Evolutionary conservation across 2,329 filamentous ascomycete species (phyloP), one percentile per base, ranked within the genome.

Genomic region (Neofusicoccum sp.): DNA sequence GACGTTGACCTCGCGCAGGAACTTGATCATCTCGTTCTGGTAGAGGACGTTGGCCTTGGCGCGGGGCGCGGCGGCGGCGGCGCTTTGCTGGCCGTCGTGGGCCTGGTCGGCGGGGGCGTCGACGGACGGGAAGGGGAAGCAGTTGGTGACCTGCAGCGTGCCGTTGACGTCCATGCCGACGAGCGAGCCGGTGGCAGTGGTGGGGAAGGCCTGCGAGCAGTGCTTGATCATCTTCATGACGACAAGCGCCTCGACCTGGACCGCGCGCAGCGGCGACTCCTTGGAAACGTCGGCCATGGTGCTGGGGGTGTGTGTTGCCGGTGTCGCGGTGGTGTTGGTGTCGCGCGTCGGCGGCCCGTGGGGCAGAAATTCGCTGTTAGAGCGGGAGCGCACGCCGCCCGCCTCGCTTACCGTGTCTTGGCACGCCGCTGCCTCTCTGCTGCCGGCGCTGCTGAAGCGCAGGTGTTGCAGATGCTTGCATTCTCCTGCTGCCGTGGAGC

Each of bases 151-250:
- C 81, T 98, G 89, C 66, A 98, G 87, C 65, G 88, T 84, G 68
- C 87, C 87, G 68, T 90, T 87, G 72, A 87, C 86, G 79, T 98
- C 94, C 91, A 98, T 93, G 71, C 95, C 95, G 65, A 97, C 93
- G 66, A 97, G 86, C 66, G 90, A 92, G 66, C 94, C 94, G 62
- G 93, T 97, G 63, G 93, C 92, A 63, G 89, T 89, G 59, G 92
- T 94, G 54, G 94, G 94, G 81, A 97, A 97, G 61, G 86, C 85
- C 72, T 91, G 87, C 64, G 92, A 90, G 82, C 91, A 92, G 83
- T 97, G 93, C 82, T 96, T 97, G 80, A 96, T 93, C 77, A 98
- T 93, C 84, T 97, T 97, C 90, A 97, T 94, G 71, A 96, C 91
- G 74, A 96, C 94, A 84, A 98, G 84, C 74, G 94, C 92, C 84